These are phyloP conservation scores for Themeda triandra DNA, from an alignment of 176 grass and related monocot species.

Conservation along the genomic window DNA sequence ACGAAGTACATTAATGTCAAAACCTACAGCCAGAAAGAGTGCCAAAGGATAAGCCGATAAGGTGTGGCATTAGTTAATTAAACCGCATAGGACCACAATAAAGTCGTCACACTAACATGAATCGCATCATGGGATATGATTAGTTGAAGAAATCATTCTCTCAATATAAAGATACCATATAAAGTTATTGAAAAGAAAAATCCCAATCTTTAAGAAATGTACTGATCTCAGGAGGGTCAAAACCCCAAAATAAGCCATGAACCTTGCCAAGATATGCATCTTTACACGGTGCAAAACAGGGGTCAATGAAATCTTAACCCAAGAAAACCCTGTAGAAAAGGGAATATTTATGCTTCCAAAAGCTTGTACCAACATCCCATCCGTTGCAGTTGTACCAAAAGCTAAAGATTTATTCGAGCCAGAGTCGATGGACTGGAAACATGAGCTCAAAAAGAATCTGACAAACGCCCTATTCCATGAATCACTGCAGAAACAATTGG, in stretches of 20 bases:
- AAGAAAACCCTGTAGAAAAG: neutral
- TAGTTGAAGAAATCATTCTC: neutral
- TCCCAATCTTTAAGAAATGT: neutral
- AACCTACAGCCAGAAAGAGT: constrained; percentile 47
- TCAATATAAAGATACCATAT: neutral
- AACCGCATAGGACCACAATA: neutral
- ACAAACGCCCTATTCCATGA: constrained; percentile 1
- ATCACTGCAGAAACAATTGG: neutral
- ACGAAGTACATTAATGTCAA: constrained; percentile 71
- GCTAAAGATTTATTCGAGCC: constrained; percentile 2
- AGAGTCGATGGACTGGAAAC: neutral
- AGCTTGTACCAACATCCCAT: neutral
- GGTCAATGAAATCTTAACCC: neutral
- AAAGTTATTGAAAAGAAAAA: neutral
- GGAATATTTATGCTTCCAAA: neutral
- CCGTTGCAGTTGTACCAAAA: neutral
- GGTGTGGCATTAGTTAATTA: neutral
- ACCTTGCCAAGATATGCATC: neutral
- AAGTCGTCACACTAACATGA: neutral
- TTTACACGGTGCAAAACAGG: neutral
- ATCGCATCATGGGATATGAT: neutral
- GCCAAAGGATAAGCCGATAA: neutral
- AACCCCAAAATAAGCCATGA: neutral
- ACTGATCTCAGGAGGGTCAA: neutral
- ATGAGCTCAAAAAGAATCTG: neutral